Evolutionary conservation across 202 grass and related monocot genomes (phyloP).

Genomic region (Miscanthus sacchariflorus): DNA sequence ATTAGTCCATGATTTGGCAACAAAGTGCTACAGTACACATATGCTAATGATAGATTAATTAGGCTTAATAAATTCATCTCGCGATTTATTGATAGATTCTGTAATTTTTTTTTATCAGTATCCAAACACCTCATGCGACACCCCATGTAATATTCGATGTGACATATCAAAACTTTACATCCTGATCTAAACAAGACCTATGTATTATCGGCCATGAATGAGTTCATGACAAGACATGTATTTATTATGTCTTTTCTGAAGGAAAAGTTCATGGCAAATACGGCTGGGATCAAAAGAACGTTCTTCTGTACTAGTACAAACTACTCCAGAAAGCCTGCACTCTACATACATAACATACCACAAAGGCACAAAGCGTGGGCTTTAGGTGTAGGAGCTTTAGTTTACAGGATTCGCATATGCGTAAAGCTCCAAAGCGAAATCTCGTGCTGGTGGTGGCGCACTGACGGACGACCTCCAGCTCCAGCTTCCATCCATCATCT

Average conservation of each 20-base stretch:
- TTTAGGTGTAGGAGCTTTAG: constrained; percentile 28
- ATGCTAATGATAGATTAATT: no score
- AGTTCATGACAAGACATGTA: not conserved
- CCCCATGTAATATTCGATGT: no score
- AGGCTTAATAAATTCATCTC: no score
- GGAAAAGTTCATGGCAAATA: not conserved
- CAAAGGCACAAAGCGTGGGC: not conserved
- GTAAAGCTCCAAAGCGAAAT: constrained; percentile 48
- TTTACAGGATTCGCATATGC: constrained; percentile 44
- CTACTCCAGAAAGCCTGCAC: not conserved
- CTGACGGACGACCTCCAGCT: constrained; percentile 27
- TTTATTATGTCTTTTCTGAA: not conserved
- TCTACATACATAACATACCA: not conserved
- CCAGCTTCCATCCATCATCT: not conserved
- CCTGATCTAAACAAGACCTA: no score
- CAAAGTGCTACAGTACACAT: no score
- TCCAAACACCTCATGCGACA: no score
- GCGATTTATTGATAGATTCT: no score
- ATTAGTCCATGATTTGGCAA: no score
- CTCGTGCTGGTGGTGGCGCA: constrained; percentile 41
- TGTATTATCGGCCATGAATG: not conserved
- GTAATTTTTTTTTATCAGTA: no score
- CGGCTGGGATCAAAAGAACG: not conserved
- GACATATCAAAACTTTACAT: no score
- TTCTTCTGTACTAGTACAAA: constrained; percentile 13